Conservation (phyloP, 2,329 filamentous ascomycete genomes). For the Colletotrichum eleusines region DNA sequence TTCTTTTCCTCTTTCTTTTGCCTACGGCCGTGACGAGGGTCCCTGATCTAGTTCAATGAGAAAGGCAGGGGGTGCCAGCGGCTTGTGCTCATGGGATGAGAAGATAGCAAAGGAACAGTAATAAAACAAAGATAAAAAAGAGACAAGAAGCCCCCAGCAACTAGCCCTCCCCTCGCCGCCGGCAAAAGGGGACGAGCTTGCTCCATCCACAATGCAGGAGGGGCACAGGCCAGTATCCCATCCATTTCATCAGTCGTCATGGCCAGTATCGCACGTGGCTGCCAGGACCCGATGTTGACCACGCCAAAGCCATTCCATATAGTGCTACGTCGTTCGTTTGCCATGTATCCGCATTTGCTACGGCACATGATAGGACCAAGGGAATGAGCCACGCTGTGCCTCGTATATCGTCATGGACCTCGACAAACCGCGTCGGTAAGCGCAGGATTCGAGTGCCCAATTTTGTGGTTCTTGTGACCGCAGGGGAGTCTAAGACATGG, state of each 20-base stretch:
- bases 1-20: not conserved
- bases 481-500: not conserved
- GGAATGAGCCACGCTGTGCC: slow-evolving; percentile 21
- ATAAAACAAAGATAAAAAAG: slow-evolving; percentile 16
- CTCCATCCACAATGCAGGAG: slow-evolving; percentile 36
- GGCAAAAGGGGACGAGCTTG: slow-evolving; percentile 24
- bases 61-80: not conserved
- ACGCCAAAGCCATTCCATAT: slow-evolving; percentile 39
- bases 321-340: slow-evolving; percentile 20
- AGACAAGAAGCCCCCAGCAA: not conserved
- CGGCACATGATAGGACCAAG: not conserved
- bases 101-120: slow-evolving; percentile 15
- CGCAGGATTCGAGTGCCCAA: not conserved
- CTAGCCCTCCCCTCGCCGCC: not conserved
- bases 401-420: slow-evolving; percentile 30
- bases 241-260: slow-evolving; percentile 38
- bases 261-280: slow-evolving; percentile 47
- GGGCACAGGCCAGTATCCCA: slow-evolving; percentile 26
- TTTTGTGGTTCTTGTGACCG: slow-evolving; percentile 1
- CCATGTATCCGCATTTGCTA: not conserved
- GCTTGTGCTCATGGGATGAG: slow-evolving; percentile 30
- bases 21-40: slow-evolving; percentile 32
- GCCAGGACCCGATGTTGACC: slow-evolving; percentile 45
- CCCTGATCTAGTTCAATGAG: slow-evolving; percentile 38
- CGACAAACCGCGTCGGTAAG: not conserved